These are phyloP conservation scores for Pseudoscleropodium purum DNA, from an alignment of 225 moss, liverwort and hornwort genomes.

Conservation along the genomic window DNA sequence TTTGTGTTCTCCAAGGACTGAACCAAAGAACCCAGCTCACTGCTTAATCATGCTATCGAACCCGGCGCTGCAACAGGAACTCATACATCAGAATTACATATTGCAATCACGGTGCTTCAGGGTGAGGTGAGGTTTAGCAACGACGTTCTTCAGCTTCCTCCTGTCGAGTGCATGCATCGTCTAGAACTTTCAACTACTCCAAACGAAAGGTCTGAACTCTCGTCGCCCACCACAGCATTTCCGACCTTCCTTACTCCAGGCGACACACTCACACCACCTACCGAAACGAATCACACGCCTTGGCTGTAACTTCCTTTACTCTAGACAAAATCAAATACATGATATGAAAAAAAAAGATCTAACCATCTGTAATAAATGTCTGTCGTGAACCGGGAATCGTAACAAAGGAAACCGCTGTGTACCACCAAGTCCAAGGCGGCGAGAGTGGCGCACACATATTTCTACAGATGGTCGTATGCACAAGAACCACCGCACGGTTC, in stretches of 20 bases:
- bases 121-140: not conserved
- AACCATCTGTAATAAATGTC: slow-evolving; percentile 36
- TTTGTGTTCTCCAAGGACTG: not conserved
- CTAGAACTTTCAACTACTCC: not conserved
- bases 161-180: not conserved
- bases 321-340: slow-evolving; percentile 28
- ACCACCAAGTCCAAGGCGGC: not conserved
- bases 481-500: slow-evolving; percentile 20
- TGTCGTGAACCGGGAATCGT: slow-evolving; percentile 3
- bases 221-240: not conserved
- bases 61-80: not conserved
- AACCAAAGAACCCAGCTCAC: not conserved
- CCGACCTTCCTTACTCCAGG: not conserved
- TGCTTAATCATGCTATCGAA: not conserved
- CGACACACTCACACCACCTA: not conserved
- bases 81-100: not conserved
- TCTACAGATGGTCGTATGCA: slow-evolving; percentile 30
- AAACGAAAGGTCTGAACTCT: not conserved
- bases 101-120: not conserved
- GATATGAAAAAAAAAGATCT: slow-evolving; percentile 11
- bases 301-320: not conserved
- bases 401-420: slow-evolving; percentile 18
- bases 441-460: slow-evolving; percentile 5
- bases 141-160: not conserved
- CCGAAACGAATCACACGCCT: not conserved